A percentile compares a stretch with the other conserved stretches of the same genome.
These are phyloP conservation scores for Xylaria multiplex DNA, from an alignment of 2,329 filamentous ascomycete genomes.

Conservation along the genomic window DNA sequence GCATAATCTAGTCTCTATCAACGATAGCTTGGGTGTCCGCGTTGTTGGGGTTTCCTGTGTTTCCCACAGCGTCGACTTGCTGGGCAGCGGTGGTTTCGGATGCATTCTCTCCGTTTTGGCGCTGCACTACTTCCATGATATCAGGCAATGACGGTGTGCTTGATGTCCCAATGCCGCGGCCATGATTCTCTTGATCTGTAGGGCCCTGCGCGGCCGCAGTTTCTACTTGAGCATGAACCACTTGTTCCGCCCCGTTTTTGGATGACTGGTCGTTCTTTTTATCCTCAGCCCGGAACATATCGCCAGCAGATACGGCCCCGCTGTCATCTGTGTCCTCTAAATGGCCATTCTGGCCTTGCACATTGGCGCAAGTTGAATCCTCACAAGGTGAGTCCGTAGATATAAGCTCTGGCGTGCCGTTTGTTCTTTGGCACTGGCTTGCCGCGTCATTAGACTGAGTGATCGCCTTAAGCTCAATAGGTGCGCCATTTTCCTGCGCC, in stretches of 20 bases:
- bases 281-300: not conserved
- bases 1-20: not conserved
- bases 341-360: not conserved
- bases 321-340: not conserved
- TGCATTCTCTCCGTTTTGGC: not conserved
- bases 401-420: not conserved
- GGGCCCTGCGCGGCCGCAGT: not conserved
- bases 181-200: not conserved
- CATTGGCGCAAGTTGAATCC: not conserved
- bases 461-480: not conserved
- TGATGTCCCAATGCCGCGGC: not conserved
- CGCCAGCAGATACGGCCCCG: not conserved
- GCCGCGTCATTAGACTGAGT: not conserved
- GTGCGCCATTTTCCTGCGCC: not conserved
- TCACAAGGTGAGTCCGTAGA: not conserved
- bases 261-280: not conserved
- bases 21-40: not conserved
- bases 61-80: not conserved
- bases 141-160: not conserved
- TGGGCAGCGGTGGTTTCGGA: not conserved
- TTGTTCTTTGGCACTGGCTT: not conserved
- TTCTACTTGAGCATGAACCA: not conserved
- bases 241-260: not conserved
- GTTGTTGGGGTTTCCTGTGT: not conserved
- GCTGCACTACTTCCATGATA: slow-evolving; percentile 11